phyloP scores from a whole-genome alignment of 345 rosid genomes.

The Mangifera indica region DNA sequence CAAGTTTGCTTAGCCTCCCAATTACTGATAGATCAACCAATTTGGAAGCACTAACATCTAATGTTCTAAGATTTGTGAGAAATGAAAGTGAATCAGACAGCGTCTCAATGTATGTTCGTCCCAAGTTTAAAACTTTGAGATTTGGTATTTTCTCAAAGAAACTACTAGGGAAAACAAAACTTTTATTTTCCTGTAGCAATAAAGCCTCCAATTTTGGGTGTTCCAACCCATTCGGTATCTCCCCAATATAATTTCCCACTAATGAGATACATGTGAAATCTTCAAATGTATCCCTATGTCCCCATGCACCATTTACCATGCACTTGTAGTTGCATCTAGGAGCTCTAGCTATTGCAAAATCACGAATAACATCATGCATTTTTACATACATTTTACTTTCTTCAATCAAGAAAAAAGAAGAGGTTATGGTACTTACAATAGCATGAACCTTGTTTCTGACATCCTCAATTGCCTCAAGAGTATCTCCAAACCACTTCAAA shows the following conservation, averaged over 20 bases:
- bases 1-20: not conserved
- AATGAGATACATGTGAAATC: conserved; percentile 2
- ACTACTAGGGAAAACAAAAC: not conserved
- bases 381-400: not conserved
- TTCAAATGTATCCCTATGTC: not conserved
- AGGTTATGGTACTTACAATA: not conserved
- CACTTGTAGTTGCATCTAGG: not conserved
- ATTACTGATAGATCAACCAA: conserved; percentile 4
- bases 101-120: not conserved
- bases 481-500: not conserved
- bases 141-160: conserved; percentile 5
- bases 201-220: conserved; percentile 8
- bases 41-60: not conserved
- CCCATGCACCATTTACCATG: not conserved
- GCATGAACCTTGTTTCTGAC: not conserved
- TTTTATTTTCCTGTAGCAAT: not conserved
- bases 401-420: not conserved
- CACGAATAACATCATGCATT: not conserved
- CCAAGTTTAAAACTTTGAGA: conserved; percentile 1
- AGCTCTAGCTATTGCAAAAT: not conserved
- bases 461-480: not conserved
- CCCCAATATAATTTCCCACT: not conserved
- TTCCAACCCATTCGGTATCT: not conserved
- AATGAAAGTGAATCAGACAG: not conserved
- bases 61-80: conserved; percentile 2